Conservation (phyloP, 2,329 filamentous ascomycete species). For the Penicillium sp. region DNA sequence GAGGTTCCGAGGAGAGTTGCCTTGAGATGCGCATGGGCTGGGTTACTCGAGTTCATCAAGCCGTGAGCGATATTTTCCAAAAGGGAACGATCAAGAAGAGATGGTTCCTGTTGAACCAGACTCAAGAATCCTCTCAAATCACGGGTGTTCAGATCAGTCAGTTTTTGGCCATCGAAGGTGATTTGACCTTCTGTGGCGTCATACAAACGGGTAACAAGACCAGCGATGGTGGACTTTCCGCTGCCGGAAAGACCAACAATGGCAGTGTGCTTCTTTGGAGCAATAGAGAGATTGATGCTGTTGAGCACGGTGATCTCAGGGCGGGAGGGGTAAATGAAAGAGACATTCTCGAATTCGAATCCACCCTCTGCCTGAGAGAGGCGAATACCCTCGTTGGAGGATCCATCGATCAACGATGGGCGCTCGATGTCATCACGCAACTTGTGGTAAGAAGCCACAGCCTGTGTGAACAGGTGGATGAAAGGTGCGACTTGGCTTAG, state of each 20-base stretch:
- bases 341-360: constrained; percentile 39
- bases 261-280: constrained; percentile 53
- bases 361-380: constrained; percentile 28
- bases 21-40: constrained; percentile 24
- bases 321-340: constrained; percentile 36
- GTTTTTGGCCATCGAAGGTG: constrained; percentile 62
- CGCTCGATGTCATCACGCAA: constrained; percentile 60
- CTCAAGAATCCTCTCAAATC: constrained; percentile 25
- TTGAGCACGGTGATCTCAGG: constrained; percentile 31
- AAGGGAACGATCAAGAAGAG: constrained; percentile 24
- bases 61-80: constrained; percentile 44
- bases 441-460: constrained; percentile 58
- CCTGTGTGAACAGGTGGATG: constrained; percentile 51
- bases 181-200: constrained; percentile 64
- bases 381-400: constrained; percentile 21
- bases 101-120: constrained; percentile 26
- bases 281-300: constrained; percentile 25
- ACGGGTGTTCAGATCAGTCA: constrained; percentile 57
- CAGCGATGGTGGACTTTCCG: constrained; percentile 68
- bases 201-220: constrained; percentile 64
- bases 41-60: constrained; percentile 38
- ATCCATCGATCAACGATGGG: constrained; percentile 48
- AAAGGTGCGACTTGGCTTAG: constrained; percentile 43
- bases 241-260: constrained; percentile 57
- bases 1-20: constrained; percentile 49